A percentile compares a stretch with the other conserved stretches of the same genome.
phyloP scores from a whole-genome alignment of 148 eudicot genomes.

The Rhododendron simsii region DNA sequence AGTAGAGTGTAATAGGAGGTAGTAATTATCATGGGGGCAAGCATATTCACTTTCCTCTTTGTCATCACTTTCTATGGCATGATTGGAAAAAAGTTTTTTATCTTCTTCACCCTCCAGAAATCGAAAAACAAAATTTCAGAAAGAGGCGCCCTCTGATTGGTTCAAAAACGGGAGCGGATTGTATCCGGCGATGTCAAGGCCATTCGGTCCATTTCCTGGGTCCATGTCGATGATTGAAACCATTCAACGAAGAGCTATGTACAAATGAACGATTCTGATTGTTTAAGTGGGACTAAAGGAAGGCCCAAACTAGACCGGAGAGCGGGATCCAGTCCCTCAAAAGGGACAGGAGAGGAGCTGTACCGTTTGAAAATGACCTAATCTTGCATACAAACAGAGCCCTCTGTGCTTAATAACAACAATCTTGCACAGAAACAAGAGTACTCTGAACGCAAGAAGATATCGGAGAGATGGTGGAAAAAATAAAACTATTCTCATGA shows the following conservation, averaged over 20 bases:
- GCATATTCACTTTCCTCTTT: constrained; percentile 40
- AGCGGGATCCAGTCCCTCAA: neutral
- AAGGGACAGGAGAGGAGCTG: neutral
- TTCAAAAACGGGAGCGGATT: neutral
- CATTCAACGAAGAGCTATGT: neutral
- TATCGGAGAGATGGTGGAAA: neutral
- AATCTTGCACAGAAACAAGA: neutral
- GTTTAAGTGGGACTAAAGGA: neutral
- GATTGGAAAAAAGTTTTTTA: constrained; percentile 22
- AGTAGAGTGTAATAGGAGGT: neutral
- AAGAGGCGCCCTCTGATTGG: neutral
- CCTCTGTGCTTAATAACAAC: neutral
- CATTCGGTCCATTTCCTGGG: neutral
- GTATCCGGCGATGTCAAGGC: neutral
- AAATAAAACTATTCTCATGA: neutral
- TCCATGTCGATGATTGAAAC: neutral
- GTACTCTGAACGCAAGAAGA: neutral
- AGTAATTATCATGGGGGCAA: constrained; percentile 22
- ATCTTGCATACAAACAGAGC: neutral
- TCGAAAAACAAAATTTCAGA: neutral
- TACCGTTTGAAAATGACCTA: neutral
- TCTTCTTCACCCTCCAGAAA: constrained; percentile 10
- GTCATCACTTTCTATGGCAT: constrained; percentile 49
- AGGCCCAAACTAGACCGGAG: neutral
- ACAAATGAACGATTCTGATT: neutral